Evolutionary conservation across 2,329 filamentous ascomycete species (phyloP).

Genomic region (Colletotrichum plurivorum): DNA sequence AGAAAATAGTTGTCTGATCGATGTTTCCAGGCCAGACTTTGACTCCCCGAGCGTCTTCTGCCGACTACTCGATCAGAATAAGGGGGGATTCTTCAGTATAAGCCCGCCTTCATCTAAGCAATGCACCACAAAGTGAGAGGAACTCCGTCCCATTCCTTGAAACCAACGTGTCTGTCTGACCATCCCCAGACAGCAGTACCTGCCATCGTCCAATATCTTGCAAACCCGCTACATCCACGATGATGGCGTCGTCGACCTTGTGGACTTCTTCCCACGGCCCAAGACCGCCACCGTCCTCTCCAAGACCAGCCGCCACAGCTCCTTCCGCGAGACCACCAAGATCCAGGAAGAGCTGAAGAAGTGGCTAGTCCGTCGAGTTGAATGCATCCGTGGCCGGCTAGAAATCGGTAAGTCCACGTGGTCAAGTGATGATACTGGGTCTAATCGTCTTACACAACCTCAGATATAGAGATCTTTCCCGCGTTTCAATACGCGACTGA

Average conservation of each 20-base stretch:
- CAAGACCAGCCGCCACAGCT: conserved; percentile 61
- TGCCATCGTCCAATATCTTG: conserved; percentile 81
- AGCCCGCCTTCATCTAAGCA: conserved; percentile 64
- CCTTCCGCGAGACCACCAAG: conserved; percentile 66
- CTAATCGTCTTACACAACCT: neutral
- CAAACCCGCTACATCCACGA: conserved; percentile 85
- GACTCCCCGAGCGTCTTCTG: conserved; percentile 84
- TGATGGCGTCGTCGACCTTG: conserved; percentile 79
- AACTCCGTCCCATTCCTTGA: neutral
- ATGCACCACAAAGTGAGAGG: conserved; percentile 73
- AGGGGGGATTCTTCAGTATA: conserved; percentile 81
- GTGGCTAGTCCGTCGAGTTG: conserved; percentile 79
- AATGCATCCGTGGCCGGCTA: conserved; percentile 78
- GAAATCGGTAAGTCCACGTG: conserved; percentile 63
- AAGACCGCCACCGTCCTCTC: conserved; percentile 69
- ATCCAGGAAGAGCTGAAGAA: conserved; percentile 76
- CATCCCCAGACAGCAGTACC: conserved; percentile 72
- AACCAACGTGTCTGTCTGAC: neutral
- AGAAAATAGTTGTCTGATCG: too few relatives aligned
- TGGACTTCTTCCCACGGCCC: conserved; percentile 83
- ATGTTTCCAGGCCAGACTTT: conserved; percentile 75
- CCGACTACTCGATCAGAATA: conserved; percentile 80
- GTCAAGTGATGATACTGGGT: too few relatives aligned
- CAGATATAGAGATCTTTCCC: conserved; percentile 79
- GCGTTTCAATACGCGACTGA: conserved; percentile 79